phyloP scores from a whole-genome alignment of 2,329 filamentous ascomycete species.

The Aspergillus floridensis region DNA sequence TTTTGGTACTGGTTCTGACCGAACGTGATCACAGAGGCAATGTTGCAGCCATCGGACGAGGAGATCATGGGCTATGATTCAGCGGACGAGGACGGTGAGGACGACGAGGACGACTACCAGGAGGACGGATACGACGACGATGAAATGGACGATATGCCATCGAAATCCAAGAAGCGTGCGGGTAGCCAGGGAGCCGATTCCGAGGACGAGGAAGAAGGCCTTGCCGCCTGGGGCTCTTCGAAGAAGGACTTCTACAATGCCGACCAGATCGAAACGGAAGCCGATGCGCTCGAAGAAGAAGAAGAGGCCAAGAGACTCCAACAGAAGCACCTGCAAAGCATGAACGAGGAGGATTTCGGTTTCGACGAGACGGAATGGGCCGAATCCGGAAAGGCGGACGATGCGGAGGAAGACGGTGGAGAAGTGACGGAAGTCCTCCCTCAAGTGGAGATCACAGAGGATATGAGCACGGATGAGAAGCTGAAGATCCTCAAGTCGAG shows the following conservation, averaged over 20 bases:
- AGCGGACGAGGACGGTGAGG: conserved; percentile 40
- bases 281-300: conserved; percentile 85
- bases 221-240: conserved; percentile 80
- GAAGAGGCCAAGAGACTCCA: conserved; percentile 83
- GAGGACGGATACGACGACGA: conserved; percentile 37
- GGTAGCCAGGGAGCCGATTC: conserved; percentile 25
- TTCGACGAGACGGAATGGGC: conserved; percentile 90
- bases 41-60: conserved; percentile 60
- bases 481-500: conserved; percentile 71
- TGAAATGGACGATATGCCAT: conserved; percentile 24
- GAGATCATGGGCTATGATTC: conserved; percentile 58
- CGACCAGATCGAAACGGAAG: conserved; percentile 69
- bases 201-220: conserved; percentile 52
- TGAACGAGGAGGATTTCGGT: conserved; percentile 88
- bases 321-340: conserved; percentile 82
- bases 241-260: conserved; percentile 92
- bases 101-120: conserved; percentile 47
- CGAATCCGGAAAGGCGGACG: conserved; percentile 51
- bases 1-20: conserved; percentile 16
- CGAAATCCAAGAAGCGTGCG: conserved; percentile 21
- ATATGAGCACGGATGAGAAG: conserved; percentile 73
- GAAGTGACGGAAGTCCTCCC: conserved; percentile 85
- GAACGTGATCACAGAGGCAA: conserved; percentile 47
- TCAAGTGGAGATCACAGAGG: conserved; percentile 74
- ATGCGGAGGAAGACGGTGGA: conserved; percentile 49